phyloP scores from a whole-genome alignment of 225 moss, liverwort and hornwort species.

The Bryum argenteum region DNA sequence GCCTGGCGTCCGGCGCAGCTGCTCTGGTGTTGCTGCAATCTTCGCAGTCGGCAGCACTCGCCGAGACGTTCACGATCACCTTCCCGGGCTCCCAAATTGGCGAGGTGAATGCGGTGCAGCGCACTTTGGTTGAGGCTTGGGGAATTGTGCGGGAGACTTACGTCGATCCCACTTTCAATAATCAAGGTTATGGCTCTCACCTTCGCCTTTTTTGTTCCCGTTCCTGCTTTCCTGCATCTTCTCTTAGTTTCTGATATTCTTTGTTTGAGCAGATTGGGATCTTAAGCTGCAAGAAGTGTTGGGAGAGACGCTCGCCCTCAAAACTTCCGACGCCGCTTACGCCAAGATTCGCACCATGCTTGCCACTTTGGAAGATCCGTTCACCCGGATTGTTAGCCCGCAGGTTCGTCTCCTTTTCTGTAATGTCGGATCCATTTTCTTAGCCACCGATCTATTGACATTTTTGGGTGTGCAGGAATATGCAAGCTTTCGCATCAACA shows the following conservation, averaged over 20 bases:
- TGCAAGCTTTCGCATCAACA: conserved; percentile 88
- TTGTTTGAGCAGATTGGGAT: conserved; percentile 73
- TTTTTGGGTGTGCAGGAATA: conserved; percentile 64
- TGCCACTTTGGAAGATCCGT: conserved; percentile 87
- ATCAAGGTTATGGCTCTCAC: conserved; percentile 56
- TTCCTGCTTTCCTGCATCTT: conserved; percentile 1
- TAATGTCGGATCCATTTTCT: background rate
- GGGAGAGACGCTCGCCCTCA: conserved; percentile 67
- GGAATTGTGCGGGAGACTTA: conserved; percentile 92
- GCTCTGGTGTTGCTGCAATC: conserved; percentile 61
- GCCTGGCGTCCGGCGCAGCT: conserved; percentile 62
- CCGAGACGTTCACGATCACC: conserved; percentile 72
- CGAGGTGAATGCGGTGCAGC: conserved; percentile 81
- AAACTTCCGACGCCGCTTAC: conserved; percentile 76
- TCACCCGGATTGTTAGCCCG: conserved; percentile 92
- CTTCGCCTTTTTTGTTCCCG: background rate
- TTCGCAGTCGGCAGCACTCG: conserved; percentile 60
- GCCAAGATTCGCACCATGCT: conserved; percentile 83
- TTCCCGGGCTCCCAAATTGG: conserved; percentile 79
- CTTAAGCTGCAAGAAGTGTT: conserved; percentile 70
- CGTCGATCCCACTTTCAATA: conserved; percentile 92
- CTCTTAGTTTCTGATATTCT: background rate
- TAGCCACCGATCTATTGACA: conserved; percentile 21
- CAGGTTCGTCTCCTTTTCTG: conserved; percentile 47
- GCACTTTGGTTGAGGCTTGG: conserved; percentile 95